Conservation (phyloP, 768 basidiomycete species). For the Mycena sanguinolenta region DNA sequence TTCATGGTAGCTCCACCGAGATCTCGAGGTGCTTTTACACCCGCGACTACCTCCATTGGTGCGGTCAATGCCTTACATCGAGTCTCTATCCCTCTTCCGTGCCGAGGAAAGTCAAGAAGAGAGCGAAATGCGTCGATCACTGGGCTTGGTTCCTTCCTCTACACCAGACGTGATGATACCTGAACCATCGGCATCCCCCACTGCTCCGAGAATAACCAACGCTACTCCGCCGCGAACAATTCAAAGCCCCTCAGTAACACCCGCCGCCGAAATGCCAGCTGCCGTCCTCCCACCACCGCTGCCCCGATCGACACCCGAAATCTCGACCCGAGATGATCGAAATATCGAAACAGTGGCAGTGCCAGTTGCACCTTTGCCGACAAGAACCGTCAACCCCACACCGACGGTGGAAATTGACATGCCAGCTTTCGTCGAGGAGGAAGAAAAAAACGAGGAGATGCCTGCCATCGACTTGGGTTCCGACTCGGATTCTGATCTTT, state of each 20-base stretch:
- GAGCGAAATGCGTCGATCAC: constrained; percentile 54
- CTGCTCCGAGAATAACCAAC: constrained; percentile 2
- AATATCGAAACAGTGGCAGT: neutral
- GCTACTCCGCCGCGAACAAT: no score
- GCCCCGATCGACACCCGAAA: constrained; percentile 1
- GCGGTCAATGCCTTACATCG: constrained; percentile 74
- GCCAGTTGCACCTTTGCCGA: neutral
- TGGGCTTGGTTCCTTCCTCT: constrained; percentile 49
- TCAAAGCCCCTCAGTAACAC: neutral
- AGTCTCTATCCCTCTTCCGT: constrained; percentile 70
- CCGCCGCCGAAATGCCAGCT: neutral
- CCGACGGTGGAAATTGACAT: constrained; percentile 4
- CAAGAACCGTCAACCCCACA: neutral
- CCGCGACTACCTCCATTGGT: constrained; percentile 85
- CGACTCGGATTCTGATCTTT: constrained; percentile 73
- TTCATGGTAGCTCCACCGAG: constrained; percentile 44
- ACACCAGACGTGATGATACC: constrained; percentile 29
- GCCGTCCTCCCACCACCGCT: neutral
- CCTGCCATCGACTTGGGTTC: constrained; percentile 84
- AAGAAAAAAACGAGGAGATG: constrained; percentile 82
- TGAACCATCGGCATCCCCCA: constrained; percentile 9
- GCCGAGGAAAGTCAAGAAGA: constrained; percentile 79
- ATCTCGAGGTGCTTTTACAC: constrained; percentile 77
- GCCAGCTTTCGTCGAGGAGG: constrained; percentile 39
- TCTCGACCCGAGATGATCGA: neutral